A percentile compares a stretch with the other conserved stretches of the same genome.
These are phyloP conservation scores for Cyclotella cryptica DNA, from an alignment of 108 stramenopile genomes.

Conservation along the genomic window DNA sequence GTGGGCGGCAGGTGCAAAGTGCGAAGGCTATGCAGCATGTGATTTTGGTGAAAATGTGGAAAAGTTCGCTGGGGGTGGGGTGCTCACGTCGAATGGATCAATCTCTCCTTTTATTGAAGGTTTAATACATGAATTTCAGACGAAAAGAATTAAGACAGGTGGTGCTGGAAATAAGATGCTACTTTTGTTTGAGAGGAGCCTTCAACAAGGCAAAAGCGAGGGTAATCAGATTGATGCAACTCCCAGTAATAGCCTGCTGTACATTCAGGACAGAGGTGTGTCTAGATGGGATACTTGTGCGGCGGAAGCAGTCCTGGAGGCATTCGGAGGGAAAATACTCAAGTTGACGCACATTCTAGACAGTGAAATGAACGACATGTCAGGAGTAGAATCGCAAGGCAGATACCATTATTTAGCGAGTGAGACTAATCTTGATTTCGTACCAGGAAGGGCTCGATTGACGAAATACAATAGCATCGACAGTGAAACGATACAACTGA, in stretches of 20 bases:
- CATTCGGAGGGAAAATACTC: constrained; percentile 58
- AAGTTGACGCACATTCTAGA: constrained; percentile 53
- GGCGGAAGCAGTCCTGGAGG: constrained; percentile 65
- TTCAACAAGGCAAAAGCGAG: neutral
- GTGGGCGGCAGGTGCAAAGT: constrained; percentile 58
- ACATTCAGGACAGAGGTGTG: constrained; percentile 73
- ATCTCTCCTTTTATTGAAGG: constrained; percentile 64
- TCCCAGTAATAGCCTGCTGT: constrained; percentile 29
- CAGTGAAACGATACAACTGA: constrained; percentile 11
- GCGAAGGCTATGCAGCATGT: constrained; percentile 44
- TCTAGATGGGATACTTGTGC: constrained; percentile 73
- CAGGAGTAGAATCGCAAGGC: neutral
- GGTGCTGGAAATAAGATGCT: constrained; percentile 76
- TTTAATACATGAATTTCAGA: constrained; percentile 46
- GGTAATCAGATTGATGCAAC: neutral
- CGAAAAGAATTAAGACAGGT: constrained; percentile 46
- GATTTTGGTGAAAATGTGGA: constrained; percentile 19
- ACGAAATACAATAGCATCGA: constrained; percentile 59
- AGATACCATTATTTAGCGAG: constrained; percentile 59
- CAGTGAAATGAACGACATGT: neutral
- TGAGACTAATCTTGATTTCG: constrained; percentile 61
- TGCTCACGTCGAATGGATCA: constrained; percentile 66
- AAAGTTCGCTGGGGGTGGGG: constrained; percentile 9
- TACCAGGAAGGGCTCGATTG: constrained; percentile 40
- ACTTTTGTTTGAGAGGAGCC: constrained; percentile 58